Evolutionary conservation across 495 filamentous ascomycete species (phyloP).

Genomic region (Aspergillus diversus): DNA sequence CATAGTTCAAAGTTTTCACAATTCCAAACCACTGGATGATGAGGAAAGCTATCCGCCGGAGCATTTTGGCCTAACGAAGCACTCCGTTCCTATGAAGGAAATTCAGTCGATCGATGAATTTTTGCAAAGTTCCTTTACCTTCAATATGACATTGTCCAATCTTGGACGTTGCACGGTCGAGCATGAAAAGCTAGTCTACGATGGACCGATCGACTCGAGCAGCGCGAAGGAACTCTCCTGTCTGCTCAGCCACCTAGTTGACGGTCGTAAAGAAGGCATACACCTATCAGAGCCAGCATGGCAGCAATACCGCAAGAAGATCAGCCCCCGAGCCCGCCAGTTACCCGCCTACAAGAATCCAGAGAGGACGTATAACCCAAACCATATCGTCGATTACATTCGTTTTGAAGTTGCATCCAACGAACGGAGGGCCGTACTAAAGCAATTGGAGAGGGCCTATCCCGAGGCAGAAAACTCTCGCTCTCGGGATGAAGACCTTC

Average conservation of each 20-base stretch:
- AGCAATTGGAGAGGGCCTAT: slow-evolving; percentile 47
- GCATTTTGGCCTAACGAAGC: slow-evolving; percentile 61
- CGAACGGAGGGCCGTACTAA: slow-evolving; percentile 54
- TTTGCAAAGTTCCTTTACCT: slow-evolving; percentile 59
- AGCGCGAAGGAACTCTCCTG: slow-evolving; percentile 63
- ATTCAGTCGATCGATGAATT: slow-evolving; percentile 46
- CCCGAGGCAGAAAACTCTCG: slow-evolving; percentile 27
- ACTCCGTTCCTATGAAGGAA: slow-evolving; percentile 48
- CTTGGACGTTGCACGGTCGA: slow-evolving; percentile 77
- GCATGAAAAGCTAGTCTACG: slow-evolving; percentile 73
- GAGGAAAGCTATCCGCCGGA: slow-evolving; percentile 45
- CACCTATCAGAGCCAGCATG: slow-evolving; percentile 63
- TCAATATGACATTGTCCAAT: slow-evolving; percentile 66
- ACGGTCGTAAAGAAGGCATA: slow-evolving; percentile 76
- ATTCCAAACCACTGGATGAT: slow-evolving; percentile 59
- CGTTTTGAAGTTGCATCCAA: slow-evolving; percentile 63
- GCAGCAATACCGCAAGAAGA: slow-evolving; percentile 49
- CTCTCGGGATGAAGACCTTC: slow-evolving; percentile 54
- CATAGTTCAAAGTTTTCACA: slow-evolving; percentile 75
- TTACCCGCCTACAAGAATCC: slow-evolving; percentile 47
- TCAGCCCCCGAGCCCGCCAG: slow-evolving; percentile 34
- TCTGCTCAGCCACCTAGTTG: slow-evolving; percentile 79
- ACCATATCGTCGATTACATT: slow-evolving; percentile 71
- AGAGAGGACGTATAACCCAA: slow-evolving; percentile 39
- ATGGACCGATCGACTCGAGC: slow-evolving; percentile 57